A percentile compares a stretch with the other conserved stretches of the same genome.
Evolutionary conservation across 768 basidiomycete species (phyloP).

Genomic region (Panellus pusillus): DNA sequence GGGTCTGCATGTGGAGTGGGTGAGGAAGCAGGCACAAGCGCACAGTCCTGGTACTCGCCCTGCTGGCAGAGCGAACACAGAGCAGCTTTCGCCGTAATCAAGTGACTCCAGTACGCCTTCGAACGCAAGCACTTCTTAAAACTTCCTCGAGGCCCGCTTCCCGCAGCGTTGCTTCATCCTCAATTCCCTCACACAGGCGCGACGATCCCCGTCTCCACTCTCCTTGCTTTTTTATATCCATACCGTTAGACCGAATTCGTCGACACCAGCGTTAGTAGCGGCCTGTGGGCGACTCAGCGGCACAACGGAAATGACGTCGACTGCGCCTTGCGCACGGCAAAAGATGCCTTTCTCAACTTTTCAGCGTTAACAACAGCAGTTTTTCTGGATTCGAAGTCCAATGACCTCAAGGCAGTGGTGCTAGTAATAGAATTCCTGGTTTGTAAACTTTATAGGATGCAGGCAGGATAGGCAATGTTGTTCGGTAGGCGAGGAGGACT

Average conservation of each 20-base stretch:
- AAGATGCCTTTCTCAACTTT: slow-evolving; percentile 86
- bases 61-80: slow-evolving; percentile 13
- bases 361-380: slow-evolving; percentile 91
- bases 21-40: slow-evolving; percentile 54
- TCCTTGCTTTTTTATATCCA: neutral
- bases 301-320: slow-evolving; percentile 92
- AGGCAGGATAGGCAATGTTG: neutral
- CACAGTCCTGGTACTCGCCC: slow-evolving; percentile 52
- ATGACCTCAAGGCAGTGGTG: neutral
- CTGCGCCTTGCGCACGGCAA: slow-evolving; percentile 86
- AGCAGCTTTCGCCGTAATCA: too few relatives aligned
- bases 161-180: slow-evolving; percentile 91
- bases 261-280: slow-evolving; percentile 74
- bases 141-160: slow-evolving; percentile 72
- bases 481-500: too few relatives aligned
- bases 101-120: slow-evolving; percentile 49
- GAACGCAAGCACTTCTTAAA: slow-evolving; percentile 70
- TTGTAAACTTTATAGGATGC: neutral
- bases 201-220: slow-evolving; percentile 17
- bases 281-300: slow-evolving; percentile 89
- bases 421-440: neutral
- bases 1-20: slow-evolving; percentile 81
- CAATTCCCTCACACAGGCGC: slow-evolving; percentile 80
- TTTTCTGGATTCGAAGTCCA: slow-evolving; percentile 92
- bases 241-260: slow-evolving; percentile 64